Conservation (phyloP, 345 rosid genomes). For the Dovyalis caffra region DNA sequence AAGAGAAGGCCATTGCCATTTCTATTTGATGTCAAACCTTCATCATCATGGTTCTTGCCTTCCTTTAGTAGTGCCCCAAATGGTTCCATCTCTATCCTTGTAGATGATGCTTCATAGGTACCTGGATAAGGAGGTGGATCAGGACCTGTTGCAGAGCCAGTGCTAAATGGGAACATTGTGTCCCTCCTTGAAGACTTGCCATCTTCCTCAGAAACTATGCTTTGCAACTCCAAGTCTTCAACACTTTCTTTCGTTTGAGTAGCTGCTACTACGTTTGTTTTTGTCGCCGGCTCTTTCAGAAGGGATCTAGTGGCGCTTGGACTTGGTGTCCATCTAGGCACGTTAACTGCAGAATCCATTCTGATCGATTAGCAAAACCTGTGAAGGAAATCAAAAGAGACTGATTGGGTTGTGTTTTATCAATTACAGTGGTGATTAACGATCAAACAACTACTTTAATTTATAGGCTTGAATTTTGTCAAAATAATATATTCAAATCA, state of each 20-base stretch:
- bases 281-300: not conserved
- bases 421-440: no score
- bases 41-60: not conserved
- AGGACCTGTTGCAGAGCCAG: not conserved
- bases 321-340: conserved; percentile 21
- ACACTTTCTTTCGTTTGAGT: not conserved
- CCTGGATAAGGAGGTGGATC: not conserved
- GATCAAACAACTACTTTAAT: no score
- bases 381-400: no score
- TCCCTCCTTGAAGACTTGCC: not conserved
- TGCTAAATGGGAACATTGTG: conserved; percentile 8
- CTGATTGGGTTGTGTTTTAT: no score
- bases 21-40: not conserved
- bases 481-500: no score
- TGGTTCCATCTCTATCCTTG: not conserved
- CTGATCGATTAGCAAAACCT: no score
- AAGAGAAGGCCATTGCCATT: conserved; percentile 18
- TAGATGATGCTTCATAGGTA: not conserved
- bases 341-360: not conserved
- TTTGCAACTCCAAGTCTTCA: conserved; percentile 5
- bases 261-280: not conserved
- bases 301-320: not conserved
- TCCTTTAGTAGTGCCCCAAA: no score
- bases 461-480: no score
- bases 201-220: conserved; percentile 6